Evolutionary conservation across 352 stramenopile genomes (phyloP).

Genomic region (Globisporangium ultimum): DNA sequence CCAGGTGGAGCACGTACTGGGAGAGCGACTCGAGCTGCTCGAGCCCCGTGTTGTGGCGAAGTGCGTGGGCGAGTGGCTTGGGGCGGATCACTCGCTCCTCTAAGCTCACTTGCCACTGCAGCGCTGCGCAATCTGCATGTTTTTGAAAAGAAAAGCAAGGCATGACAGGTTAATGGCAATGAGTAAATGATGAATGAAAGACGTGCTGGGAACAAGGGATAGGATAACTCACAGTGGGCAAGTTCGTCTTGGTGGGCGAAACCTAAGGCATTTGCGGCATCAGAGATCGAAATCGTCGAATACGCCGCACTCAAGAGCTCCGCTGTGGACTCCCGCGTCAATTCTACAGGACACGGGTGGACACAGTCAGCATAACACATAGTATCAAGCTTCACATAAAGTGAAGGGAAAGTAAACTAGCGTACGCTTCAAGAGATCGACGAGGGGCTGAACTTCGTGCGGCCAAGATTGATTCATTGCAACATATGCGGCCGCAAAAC

Average conservation of each 20-base stretch:
- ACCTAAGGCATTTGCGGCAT: constrained; percentile 40
- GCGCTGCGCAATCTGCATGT: constrained; percentile 40
- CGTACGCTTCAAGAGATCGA: constrained; percentile 44
- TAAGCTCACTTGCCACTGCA: constrained; percentile 42
- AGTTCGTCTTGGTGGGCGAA: constrained; percentile 45
- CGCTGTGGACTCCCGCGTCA: constrained; percentile 41
- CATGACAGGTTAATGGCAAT: too few species aligned
- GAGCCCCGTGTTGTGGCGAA: constrained; percentile 27
- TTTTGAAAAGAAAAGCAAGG: too few species aligned
- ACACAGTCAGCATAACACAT: neutral
- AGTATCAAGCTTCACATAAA: neutral
- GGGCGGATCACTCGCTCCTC: constrained; percentile 39
- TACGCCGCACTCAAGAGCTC: constrained; percentile 63
- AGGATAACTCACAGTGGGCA: constrained; percentile 39
- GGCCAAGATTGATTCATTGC: constrained; percentile 61
- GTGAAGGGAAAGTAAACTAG: constrained; percentile 10
- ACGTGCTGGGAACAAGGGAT: too few species aligned
- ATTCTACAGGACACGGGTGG: constrained; percentile 23
- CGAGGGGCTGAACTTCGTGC: constrained; percentile 27
- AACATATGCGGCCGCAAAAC: constrained; percentile 42
- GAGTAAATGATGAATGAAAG: too few species aligned
- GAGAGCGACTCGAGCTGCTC: constrained; percentile 64
- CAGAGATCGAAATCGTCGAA: constrained; percentile 49
- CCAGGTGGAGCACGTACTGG: constrained; percentile 66
- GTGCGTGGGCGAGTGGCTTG: constrained; percentile 29